Conservation (phyloP, 208 protist genomes). For the Trypanosoma cruzi region DNA sequence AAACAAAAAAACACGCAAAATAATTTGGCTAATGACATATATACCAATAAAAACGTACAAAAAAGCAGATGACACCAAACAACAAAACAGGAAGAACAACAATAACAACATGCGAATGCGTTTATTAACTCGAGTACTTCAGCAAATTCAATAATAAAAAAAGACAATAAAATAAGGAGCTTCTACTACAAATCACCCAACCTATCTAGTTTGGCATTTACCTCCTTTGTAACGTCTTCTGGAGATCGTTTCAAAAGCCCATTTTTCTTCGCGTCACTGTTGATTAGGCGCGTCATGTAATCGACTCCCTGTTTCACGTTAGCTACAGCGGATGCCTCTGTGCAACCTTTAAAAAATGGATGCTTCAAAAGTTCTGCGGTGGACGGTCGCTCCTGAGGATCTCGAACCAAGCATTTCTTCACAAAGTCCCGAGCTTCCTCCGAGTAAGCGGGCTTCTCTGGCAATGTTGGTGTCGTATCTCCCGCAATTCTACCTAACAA, state of each 20-base stretch:
- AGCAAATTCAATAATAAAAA: background rate
- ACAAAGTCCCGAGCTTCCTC: slow-evolving; percentile 77
- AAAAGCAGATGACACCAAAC: slow-evolving; percentile 5
- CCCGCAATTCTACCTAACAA: slow-evolving; percentile 80
- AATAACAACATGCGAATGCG: slow-evolving; percentile 14
- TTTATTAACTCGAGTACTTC: no score
- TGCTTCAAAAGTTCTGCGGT: slow-evolving; percentile 79
- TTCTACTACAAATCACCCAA: slow-evolving; percentile 42
- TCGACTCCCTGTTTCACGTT: slow-evolving; percentile 87
- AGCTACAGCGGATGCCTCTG: slow-evolving; percentile 61
- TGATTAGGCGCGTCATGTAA: slow-evolving; percentile 86
- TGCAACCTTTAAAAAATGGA: slow-evolving; percentile 73
- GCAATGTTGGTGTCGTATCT: slow-evolving; percentile 72
- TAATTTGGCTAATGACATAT: no score
- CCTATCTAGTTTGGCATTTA: slow-evolving; percentile 74
- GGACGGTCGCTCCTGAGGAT: slow-evolving; percentile 66
- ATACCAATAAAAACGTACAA: no score
- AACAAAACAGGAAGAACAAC: slow-evolving; percentile 5
- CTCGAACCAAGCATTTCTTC: slow-evolving; percentile 65
- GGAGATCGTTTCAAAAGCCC: slow-evolving; percentile 47
- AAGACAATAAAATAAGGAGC: background rate
- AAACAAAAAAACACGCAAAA: slow-evolving; percentile 3
- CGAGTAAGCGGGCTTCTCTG: slow-evolving; percentile 61
- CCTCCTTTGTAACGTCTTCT: slow-evolving; percentile 62
- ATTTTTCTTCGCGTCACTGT: slow-evolving; percentile 74